These are phyloP conservation scores for Ceratocystis eucalypticola DNA, from an alignment of 2,329 filamentous ascomycete species.

Conservation along the genomic window DNA sequence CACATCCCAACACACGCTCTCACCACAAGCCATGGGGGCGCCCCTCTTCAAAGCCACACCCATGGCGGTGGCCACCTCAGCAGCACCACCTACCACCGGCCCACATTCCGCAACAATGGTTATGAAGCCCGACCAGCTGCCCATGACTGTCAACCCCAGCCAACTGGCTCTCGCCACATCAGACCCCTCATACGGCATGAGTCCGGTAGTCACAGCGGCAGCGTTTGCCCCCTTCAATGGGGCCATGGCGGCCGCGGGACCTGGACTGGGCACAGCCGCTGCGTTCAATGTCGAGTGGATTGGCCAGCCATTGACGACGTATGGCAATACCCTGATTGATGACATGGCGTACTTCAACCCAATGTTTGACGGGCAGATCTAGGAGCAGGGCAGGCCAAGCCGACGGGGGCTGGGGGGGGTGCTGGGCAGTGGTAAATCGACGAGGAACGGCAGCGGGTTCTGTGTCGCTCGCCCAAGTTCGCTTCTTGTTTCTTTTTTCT, in stretches of 20 bases:
- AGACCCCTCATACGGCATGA: background rate
- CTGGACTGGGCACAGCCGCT: background rate
- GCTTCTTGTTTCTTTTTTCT: background rate
- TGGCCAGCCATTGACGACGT: background rate
- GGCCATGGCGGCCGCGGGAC: background rate
- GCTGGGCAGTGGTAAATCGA: background rate
- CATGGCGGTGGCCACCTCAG: background rate
- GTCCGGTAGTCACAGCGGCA: background rate
- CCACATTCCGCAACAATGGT: background rate
- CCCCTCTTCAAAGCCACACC: background rate
- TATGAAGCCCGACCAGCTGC: slow-evolving; percentile 4
- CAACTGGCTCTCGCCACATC: slow-evolving; percentile 7
- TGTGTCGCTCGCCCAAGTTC: background rate
- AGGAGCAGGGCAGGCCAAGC: too few relatives aligned
- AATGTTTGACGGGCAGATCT: background rate
- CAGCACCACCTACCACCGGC: background rate
- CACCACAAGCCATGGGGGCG: background rate
- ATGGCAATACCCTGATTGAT: background rate
- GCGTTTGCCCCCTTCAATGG: background rate
- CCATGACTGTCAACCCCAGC: slow-evolving; percentile 15
- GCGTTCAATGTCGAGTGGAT: slow-evolving; percentile 2
- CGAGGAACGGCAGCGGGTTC: too few relatives aligned
- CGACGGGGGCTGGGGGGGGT: background rate
- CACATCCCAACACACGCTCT: background rate
- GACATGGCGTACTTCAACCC: background rate